Percentiles rank a stretch among this genome's conserved stretches.
Conservation (phyloP, 352 stramenopile species). For the Phytopythium aichiense region DNA sequence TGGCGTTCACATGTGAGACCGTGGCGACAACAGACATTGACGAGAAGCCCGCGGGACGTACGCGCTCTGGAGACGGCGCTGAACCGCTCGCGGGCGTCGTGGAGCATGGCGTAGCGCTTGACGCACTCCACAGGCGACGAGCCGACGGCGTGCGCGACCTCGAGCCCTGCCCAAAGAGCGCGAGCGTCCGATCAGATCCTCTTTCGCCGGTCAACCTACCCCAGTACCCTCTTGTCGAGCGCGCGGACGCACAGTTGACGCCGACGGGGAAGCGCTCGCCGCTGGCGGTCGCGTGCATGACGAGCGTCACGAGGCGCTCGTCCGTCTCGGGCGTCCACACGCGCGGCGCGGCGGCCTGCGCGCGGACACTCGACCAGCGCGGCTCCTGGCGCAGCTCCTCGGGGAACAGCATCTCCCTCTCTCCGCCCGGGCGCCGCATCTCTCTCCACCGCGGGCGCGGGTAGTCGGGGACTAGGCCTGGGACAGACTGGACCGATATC, state of each 20-base stretch:
- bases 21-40: neutral
- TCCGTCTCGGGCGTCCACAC: conserved; percentile 45
- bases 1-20: neutral
- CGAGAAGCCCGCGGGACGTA: neutral
- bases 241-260: conserved; percentile 64
- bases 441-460: neutral
- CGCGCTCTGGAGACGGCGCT: conserved; percentile 12
- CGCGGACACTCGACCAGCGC: conserved; percentile 64
- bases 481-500: neutral
- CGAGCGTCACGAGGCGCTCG: conserved; percentile 55
- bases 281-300: conserved; percentile 64
- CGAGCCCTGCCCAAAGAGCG: conserved; percentile 39
- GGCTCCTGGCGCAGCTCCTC: conserved; percentile 58
- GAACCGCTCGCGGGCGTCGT: conserved; percentile 37
- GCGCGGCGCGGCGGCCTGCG: conserved; percentile 19
- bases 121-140: conserved; percentile 75
- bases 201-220: conserved; percentile 8
- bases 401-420: conserved; percentile 10
- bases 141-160: conserved; percentile 51
- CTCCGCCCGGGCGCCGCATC: neutral
- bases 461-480: neutral
- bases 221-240: neutral
- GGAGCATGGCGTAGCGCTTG: conserved; percentile 73
- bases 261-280: conserved; percentile 77
- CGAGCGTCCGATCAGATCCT: neutral